Conservation (phyloP, 2,329 filamentous ascomycete genomes). For the Cladorrhinum sp. region DNA sequence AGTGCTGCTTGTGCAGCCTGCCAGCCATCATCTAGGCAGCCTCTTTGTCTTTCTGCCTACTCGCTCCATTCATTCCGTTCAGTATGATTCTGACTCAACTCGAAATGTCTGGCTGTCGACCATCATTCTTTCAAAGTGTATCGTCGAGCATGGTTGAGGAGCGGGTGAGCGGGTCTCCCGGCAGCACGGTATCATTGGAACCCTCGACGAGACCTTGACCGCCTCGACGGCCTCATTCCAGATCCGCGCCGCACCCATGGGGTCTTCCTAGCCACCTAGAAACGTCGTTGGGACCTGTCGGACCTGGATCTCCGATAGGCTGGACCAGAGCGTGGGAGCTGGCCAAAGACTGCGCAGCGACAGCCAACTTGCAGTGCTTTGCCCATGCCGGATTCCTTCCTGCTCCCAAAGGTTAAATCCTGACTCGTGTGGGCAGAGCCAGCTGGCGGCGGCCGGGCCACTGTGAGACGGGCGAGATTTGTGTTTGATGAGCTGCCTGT, state of each 20-base stretch:
- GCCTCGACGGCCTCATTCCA: slow-evolving; percentile 22
- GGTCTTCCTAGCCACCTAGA: slow-evolving; percentile 12
- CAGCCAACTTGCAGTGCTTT: background rate
- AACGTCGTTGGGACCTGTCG: background rate
- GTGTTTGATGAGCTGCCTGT: slow-evolving; percentile 4
- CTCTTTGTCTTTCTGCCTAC: too few species aligned
- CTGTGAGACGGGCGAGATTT: background rate
- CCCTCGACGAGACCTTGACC: slow-evolving; percentile 2
- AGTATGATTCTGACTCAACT: background rate
- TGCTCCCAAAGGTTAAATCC: slow-evolving; percentile 5
- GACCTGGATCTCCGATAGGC: slow-evolving; percentile 21
- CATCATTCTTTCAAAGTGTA: too few species aligned
- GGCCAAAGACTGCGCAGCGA: background rate
- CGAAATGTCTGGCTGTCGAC: too few species aligned
- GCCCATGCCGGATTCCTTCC: too few species aligned
- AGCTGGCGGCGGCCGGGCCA: background rate
- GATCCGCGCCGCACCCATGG: slow-evolving; percentile 10
- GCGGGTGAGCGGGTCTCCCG: slow-evolving; percentile 11
- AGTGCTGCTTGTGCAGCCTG: background rate
- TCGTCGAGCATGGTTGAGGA: background rate
- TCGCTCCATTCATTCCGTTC: too few species aligned
- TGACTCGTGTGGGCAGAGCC: slow-evolving; percentile 14
- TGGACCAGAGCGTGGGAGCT: slow-evolving; percentile 4
- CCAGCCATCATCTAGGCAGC: too few species aligned
- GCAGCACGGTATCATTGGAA: slow-evolving; percentile 17